These are phyloP conservation scores for Tausonia pullulans DNA, from an alignment of 1,284 basidiomycete species.

Conservation along the genomic window DNA sequence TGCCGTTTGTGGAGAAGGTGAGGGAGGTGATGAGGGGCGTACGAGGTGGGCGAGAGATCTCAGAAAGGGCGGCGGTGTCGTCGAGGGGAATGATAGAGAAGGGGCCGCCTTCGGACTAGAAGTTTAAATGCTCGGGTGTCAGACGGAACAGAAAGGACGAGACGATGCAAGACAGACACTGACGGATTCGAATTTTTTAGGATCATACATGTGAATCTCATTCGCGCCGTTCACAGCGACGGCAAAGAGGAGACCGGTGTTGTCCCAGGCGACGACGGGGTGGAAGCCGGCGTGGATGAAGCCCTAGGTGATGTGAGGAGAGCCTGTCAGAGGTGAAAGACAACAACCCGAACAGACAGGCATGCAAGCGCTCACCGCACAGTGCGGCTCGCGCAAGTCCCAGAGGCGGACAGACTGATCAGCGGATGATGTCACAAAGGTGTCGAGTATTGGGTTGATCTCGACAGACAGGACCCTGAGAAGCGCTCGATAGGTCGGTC, in stretches of 20 bases:
- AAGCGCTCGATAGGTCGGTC: background rate
- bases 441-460: conserved; percentile 85
- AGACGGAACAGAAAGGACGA: background rate
- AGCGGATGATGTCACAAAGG: conserved; percentile 85
- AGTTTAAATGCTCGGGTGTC: too few relatives aligned
- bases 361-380: conserved; percentile 40
- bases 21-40: conserved; percentile 83
- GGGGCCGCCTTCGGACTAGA: conserved; percentile 41
- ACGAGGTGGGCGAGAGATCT: conserved; percentile 67
- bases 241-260: conserved; percentile 80
- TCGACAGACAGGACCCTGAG: conserved; percentile 71
- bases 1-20: conserved; percentile 78
- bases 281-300: conserved; percentile 36
- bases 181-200: conserved; percentile 70
- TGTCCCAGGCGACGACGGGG: conserved; percentile 82
- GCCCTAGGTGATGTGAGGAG: background rate
- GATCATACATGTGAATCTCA: conserved; percentile 79
- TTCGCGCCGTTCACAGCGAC: conserved; percentile 54
- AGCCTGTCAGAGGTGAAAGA: conserved; percentile 30
- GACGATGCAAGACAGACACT: conserved; percentile 17
- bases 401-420: conserved; percentile 94
- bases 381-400: conserved; percentile 74
- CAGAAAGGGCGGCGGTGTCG: conserved; percentile 56
- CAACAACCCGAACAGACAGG: background rate
- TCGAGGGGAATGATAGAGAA: conserved; percentile 73